Percentiles rank a stretch among this genome's conserved stretches.
phyloP scores from a whole-genome alignment of 208 protist genomes.

The Leishmania guyanensis region DNA sequence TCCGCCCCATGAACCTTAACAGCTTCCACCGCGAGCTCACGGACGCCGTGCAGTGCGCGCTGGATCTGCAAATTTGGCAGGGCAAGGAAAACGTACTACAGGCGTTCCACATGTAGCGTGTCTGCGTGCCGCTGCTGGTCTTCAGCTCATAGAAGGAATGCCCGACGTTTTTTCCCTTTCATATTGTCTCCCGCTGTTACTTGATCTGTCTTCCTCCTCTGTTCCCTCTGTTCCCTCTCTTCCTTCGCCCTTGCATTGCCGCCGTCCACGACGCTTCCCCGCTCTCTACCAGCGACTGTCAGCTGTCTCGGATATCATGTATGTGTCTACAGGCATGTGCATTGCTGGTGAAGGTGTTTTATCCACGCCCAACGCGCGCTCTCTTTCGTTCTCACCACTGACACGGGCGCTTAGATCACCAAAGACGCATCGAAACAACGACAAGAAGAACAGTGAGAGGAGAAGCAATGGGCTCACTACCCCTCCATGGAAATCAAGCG shows the following conservation, averaged over 20 bases:
- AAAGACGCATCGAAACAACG: constrained; percentile 6
- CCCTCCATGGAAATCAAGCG: neutral
- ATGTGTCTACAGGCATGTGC: neutral
- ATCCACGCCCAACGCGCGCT: neutral
- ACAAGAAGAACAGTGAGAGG: neutral
- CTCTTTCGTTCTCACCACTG: neutral
- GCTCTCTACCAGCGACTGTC: neutral
- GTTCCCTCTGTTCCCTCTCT: neutral
- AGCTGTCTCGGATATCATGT: neutral
- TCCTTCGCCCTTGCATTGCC: neutral
- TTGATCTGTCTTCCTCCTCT: neutral
- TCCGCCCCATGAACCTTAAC: constrained; percentile 63
- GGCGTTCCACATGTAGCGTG: constrained; percentile 47
- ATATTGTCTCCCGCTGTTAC: neutral
- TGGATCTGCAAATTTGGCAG: constrained; percentile 59
- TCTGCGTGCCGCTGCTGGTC: neutral
- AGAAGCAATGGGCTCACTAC: too few species aligned
- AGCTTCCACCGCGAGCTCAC: constrained; percentile 71
- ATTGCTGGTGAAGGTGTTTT: neutral
- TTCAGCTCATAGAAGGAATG: neutral
- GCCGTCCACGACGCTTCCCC: neutral
- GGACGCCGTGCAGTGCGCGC: constrained; percentile 56
- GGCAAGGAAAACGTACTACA: constrained; percentile 43
- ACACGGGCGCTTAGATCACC: neutral
- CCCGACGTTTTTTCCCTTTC: neutral